Evolutionary conservation across 1,284 basidiomycete genomes (phyloP), one percentile per base, ranked within the genome.

Genomic region (Ceratobasidium theobromae): DNA sequence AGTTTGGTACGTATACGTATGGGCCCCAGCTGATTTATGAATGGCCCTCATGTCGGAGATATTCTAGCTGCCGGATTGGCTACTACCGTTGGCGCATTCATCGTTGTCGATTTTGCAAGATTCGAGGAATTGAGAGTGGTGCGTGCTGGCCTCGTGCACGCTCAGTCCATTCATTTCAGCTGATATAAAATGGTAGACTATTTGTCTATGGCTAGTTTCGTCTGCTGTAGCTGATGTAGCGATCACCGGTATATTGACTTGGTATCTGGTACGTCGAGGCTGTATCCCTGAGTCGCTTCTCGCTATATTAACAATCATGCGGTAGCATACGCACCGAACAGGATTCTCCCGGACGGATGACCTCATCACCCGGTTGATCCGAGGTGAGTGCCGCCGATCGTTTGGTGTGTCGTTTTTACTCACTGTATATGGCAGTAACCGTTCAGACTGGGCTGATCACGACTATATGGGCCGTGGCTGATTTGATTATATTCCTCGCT

Each of bases 351-450:
- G 69, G 4, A 77, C 77, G 0, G 76, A 78, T 55, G 76, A 77
- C 62, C 67, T 76, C 25, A 73, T 78, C 30, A 76, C 77, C 71
- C 74, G 71, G 49, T 79, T 83, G 51, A 81, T 82, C 51, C 73
- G 79, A 64, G 53, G 81, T 82, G 67, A 54, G 78, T 74, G 8
- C 4, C 6, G 11, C 21, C n/a, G 6, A 23, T 48, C 45, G 21
- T 40, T 38, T 23, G 40, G 16, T 8, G 40, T 25, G 21, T n/a
- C 27, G 45, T 48, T 21, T 69, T 45, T 21, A 21, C 21, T 27
- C 27, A 3, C 21, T 18, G 3, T 18, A 18, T 69, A 18, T 43
- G 35, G 35, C 16, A 76, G 79, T 77, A 51, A 76, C 79, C 2
- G 72, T 80, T 6, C 77, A 79, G 54, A 78, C 77, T 0, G 77